Base-by-base conservation (phyloP, 495 filamentous ascomycete species). In the Penicillium cataractarum region DNA sequence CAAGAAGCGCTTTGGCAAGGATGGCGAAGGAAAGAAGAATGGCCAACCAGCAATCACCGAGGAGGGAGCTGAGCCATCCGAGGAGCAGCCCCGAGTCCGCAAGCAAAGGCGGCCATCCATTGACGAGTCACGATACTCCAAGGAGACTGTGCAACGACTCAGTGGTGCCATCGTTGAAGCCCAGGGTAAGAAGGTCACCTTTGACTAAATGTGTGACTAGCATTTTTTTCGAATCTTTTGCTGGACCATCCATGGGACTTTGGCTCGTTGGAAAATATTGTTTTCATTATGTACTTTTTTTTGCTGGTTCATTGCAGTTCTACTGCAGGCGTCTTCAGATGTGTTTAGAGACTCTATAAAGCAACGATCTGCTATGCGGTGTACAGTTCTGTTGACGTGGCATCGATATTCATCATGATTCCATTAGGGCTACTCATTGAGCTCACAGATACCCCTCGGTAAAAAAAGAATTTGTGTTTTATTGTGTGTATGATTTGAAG, bases 1-100 rank as follows among this genome's bases (percentile, higher is more conserved):
- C 74, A 91, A 92, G 78, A 98, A 97, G 79, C 87, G 95, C 10
- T 98, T 90, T 75, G 90, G 92, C 50, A 92, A 91, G 74, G 89
- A 88, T 46, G 76, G 74, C 7, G 72, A 83, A 67, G 72, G 72
- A 17, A 71, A 67, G 27, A 76, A 75, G 55, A 72, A 65, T 1
- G 64, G 75, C 58, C 57, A 55, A 24, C 61, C 72, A 5, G 76
- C 67, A 19, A 69, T 60, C 53, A 64, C 44, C 15, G 70, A 75
- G 27, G 66, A 51, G 13, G 63, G 68, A 27, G 60, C 61, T 35
- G 69, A 70, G 35, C 39, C 24, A 35, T 64, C 70, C n/a, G 65
- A 59, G 37, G 65, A 65, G n/a, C 65, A 64, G 54, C 63, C 71
- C 32, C 69, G 71, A 39, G 40, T 53, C 40, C 49, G 53, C 13